Percentiles rank a stretch among this genome's conserved stretches.
Conservation (phyloP, 768 basidiomycete species). For the Galerina sulciceps region DNA sequence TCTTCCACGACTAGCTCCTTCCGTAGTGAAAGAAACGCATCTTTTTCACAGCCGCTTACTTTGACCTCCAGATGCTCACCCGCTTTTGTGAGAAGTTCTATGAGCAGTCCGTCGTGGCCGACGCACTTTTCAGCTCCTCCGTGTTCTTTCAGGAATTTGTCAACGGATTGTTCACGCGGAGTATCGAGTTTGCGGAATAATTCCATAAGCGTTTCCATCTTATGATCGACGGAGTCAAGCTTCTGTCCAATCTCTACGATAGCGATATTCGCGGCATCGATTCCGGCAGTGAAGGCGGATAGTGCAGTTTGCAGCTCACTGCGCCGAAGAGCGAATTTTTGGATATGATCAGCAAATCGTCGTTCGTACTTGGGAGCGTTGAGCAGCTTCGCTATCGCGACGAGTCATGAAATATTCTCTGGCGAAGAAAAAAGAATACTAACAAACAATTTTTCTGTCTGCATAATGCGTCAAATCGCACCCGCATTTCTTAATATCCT, state of each 20-base stretch:
- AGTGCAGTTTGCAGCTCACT: constrained; percentile 36
- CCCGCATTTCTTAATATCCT: constrained; percentile 41
- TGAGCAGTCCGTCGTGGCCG: constrained; percentile 32
- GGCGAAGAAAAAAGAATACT: neutral
- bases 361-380: constrained; percentile 36
- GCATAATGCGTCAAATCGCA: constrained; percentile 42
- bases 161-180: constrained; percentile 35
- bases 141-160: constrained; percentile 33
- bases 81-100: constrained; percentile 24
- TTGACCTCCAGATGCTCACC: constrained; percentile 15
- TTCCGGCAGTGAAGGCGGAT: constrained; percentile 33
- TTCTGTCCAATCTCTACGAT: constrained; percentile 22
- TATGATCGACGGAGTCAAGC: constrained; percentile 23
- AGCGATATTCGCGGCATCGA: constrained; percentile 32
- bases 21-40: neutral
- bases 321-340: constrained; percentile 31
- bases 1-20: constrained; percentile 5
- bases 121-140: constrained; percentile 36
- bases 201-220: constrained; percentile 19
- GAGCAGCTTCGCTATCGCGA: constrained; percentile 27
- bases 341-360: constrained; percentile 32
- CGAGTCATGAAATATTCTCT: neutral
- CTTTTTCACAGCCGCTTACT: too few species aligned
- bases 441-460: constrained; percentile 34
- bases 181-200: constrained; percentile 38